These are phyloP conservation scores for Datura wrightii DNA, from an alignment of 257 asterid genomes.

Conservation along the genomic window DNA sequence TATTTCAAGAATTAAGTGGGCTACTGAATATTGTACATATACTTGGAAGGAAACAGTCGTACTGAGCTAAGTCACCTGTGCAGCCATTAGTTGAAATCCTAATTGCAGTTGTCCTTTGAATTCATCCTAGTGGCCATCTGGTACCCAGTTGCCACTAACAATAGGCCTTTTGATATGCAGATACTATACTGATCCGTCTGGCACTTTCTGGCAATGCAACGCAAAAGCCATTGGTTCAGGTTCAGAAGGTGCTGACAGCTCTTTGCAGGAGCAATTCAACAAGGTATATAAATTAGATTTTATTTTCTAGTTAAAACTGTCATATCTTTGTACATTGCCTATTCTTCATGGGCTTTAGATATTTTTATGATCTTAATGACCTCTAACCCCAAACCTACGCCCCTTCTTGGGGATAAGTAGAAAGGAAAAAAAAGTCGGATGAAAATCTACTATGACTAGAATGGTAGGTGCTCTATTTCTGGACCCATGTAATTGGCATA, in stretches of 20 bases:
- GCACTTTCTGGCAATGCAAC: constrained; percentile 96
- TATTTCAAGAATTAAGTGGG: constrained; percentile 16
- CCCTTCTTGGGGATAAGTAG: background rate
- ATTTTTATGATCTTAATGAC: background rate
- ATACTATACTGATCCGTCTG: constrained; percentile 89
- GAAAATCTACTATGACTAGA: background rate
- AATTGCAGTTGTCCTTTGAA: background rate
- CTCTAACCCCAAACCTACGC: background rate
- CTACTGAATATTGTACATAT: background rate
- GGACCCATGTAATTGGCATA: background rate
- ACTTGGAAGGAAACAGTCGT: background rate
- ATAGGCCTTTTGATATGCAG: constrained; percentile 44
- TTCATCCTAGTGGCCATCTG: background rate
- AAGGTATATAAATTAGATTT: constrained; percentile 49
- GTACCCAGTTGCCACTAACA: background rate
- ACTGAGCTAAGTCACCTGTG: background rate
- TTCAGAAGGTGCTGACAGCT: constrained; percentile 98
- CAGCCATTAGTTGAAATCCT: constrained; percentile 20
- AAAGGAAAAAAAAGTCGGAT: no score
- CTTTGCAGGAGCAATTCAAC: constrained; percentile 93
- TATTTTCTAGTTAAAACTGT: background rate
- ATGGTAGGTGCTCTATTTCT: background rate
- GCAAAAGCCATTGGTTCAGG: constrained; percentile 98
- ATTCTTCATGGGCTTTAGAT: background rate
- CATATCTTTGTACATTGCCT: background rate